phyloP scores from a whole-genome alignment of 306 rosid genomes.

The Mimosa bimucronata region DNA sequence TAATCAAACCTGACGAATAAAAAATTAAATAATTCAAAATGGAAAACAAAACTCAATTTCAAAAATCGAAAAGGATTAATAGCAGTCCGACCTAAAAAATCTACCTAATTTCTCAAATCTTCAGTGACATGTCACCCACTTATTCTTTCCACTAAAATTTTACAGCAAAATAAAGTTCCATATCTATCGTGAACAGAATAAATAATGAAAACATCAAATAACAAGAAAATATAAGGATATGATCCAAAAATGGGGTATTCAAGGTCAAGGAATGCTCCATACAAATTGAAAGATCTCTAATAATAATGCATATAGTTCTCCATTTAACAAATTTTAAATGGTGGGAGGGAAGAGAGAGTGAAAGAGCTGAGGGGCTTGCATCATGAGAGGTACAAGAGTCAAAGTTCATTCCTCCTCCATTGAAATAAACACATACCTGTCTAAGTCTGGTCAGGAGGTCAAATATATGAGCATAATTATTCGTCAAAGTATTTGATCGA shows the following conservation, averaged over 20 bases:
- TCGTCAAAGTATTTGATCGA: constrained; percentile 62
- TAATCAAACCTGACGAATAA: neutral
- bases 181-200: too few relatives aligned
- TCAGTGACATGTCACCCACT: too few relatives aligned
- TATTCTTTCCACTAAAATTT: too few relatives aligned
- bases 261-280: constrained; percentile 1
- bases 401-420: constrained; percentile 1
- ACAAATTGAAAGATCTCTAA: neutral
- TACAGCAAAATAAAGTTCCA: too few relatives aligned
- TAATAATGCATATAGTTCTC: constrained; percentile 5
- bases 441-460: constrained; percentile 92
- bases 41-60: too few relatives aligned
- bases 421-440: constrained; percentile 60
- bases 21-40: neutral
- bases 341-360: neutral
- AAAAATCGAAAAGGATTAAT: too few relatives aligned
- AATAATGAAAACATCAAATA: neutral
- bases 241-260: neutral
- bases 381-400: constrained; percentile 5
- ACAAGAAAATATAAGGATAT: neutral
- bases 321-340: neutral
- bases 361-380: neutral
- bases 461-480: constrained; percentile 92
- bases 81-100: too few relatives aligned
- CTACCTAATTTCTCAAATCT: too few relatives aligned